These are phyloP conservation scores for Metschnikowia henanensis DNA, from an alignment of 805 yeast species.

Conservation along the genomic window DNA sequence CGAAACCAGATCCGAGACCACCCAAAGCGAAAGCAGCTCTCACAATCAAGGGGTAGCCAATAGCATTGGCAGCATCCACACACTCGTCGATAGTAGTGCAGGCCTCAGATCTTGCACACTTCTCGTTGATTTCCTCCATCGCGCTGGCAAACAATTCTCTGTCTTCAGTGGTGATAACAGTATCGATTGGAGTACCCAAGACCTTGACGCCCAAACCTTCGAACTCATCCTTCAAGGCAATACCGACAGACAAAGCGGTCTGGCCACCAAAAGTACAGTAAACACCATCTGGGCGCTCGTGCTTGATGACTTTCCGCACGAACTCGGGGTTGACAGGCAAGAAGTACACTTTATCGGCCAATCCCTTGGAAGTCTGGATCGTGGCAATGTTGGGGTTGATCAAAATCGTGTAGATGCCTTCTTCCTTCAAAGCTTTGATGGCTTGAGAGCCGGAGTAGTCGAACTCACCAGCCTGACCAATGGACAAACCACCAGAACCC, in stretches of 20 bases:
- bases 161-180: slow-evolving; percentile 96
- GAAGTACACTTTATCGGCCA: slow-evolving; percentile 97
- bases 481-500: slow-evolving; percentile 98
- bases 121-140: slow-evolving; percentile 93
- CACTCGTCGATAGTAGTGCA: slow-evolving; percentile 83
- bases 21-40: slow-evolving; percentile 98
- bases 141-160: slow-evolving; percentile 94
- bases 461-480: slow-evolving; percentile 99
- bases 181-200: slow-evolving; percentile 94
- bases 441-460: slow-evolving; percentile 99
- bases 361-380: slow-evolving; percentile 95
- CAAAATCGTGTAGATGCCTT: slow-evolving; percentile 92
- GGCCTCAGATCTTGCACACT: slow-evolving; percentile 92
- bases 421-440: slow-evolving; percentile 96
- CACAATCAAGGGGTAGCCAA: slow-evolving; percentile 94
- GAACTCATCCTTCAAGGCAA: slow-evolving; percentile 92
- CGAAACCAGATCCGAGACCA: slow-evolving; percentile 98
- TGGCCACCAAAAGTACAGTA: slow-evolving; percentile 99
- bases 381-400: slow-evolving; percentile 99
- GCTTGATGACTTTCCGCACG: slow-evolving; percentile 90
- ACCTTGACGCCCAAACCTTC: slow-evolving; percentile 91
- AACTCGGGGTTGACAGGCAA: slow-evolving; percentile 97
- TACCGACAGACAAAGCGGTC: slow-evolving; percentile 96
- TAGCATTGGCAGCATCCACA: slow-evolving; percentile 74
- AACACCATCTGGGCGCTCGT: slow-evolving; percentile 96